These are phyloP conservation scores for Hordeum marinum DNA, from an alignment of 176 grass and related monocot genomes.

Conservation along the genomic window DNA sequence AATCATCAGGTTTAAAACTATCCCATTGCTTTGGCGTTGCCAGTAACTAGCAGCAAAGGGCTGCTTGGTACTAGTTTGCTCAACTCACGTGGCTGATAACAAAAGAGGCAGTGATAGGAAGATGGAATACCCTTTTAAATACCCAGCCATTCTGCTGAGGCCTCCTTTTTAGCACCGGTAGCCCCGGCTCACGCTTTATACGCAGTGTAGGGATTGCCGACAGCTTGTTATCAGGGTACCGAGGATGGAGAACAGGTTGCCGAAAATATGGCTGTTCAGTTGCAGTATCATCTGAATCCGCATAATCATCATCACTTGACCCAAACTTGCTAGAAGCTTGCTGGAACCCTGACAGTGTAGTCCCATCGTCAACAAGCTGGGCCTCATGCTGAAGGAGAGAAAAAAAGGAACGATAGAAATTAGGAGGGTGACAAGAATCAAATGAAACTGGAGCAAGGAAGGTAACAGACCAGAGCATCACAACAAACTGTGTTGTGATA, in stretches of 20 bases:
- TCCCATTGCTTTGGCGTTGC: not conserved
- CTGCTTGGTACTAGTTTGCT: not conserved
- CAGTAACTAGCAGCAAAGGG: not conserved
- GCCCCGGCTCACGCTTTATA: conserved; percentile 61
- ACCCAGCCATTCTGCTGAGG: conserved; percentile 70
- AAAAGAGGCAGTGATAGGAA: not conserved
- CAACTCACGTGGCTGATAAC: not conserved
- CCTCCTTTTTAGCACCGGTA: conserved; percentile 55
- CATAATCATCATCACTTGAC: conserved; percentile 94
- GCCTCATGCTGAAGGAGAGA: conserved; percentile 61
- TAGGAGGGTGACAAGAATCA: conserved; percentile 12
- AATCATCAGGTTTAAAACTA: not conserved
- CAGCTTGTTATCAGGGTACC: conserved; percentile 43
- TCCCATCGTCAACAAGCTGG: conserved; percentile 80
- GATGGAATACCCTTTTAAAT: conserved; percentile 61
- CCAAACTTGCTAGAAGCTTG: conserved; percentile 66
- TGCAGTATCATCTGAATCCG: conserved; percentile 70
- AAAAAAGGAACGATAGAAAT: conserved; percentile 4
- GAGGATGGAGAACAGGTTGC: conserved; percentile 44
- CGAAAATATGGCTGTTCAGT: conserved; percentile 46
- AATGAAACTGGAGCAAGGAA: conserved; percentile 5
- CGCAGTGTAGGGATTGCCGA: conserved; percentile 54
- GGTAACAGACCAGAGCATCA: conserved; percentile 1
- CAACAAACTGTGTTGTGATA: not conserved
- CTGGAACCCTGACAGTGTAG: conserved; percentile 62